Percentiles rank a stretch among this genome's conserved stretches.
These are phyloP conservation scores for Corymbia calophylla DNA, from an alignment of 441 rosid genomes.

Conservation along the genomic window DNA sequence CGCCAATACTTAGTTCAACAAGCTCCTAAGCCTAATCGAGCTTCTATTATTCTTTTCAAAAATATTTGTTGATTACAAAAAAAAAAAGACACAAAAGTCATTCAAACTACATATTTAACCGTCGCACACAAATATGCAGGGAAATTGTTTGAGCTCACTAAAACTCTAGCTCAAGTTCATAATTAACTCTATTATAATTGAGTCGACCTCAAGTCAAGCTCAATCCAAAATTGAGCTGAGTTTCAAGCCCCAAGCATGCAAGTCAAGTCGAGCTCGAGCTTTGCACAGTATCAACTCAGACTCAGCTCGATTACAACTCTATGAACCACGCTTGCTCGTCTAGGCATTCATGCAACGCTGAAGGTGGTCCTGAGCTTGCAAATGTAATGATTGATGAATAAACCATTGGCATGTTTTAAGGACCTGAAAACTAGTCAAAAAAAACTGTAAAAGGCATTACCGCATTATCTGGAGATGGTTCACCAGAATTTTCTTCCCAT, in stretches of 20 bases:
- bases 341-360: background rate
- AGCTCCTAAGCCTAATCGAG: background rate
- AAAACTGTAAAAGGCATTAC: conserved; percentile 18
- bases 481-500: conserved; percentile 33
- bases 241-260: background rate
- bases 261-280: background rate
- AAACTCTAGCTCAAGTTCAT: background rate
- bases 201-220: background rate
- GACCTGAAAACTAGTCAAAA: background rate
- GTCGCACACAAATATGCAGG: background rate
- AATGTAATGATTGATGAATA: no score
- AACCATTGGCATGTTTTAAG: background rate
- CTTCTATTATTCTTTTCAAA: background rate
- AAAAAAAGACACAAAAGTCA: background rate
- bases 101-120: background rate
- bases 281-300: background rate
- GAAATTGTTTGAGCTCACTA: background rate
- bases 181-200: background rate
- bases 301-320: background rate
- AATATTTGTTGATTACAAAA: background rate
- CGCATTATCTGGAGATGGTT: conserved; percentile 23
- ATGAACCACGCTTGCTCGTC: background rate
- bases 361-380: background rate
- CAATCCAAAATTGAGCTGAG: background rate
- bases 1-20: background rate